phyloP scores from a whole-genome alignment of 176 grass and related monocot species.

The Chloris gayana region DNA sequence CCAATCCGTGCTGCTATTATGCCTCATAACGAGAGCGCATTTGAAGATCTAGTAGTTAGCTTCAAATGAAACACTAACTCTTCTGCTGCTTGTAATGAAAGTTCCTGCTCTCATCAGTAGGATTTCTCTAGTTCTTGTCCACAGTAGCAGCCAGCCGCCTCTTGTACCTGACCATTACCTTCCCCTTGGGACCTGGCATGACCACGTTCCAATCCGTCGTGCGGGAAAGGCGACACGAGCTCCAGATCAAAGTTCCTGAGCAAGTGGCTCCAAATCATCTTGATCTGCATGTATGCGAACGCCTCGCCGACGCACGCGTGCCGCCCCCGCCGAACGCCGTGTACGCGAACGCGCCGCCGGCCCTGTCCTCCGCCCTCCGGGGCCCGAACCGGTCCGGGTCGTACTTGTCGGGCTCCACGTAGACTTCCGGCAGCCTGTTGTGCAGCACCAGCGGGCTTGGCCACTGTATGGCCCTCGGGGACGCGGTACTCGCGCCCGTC shows the following conservation, averaged over 20 bases:
- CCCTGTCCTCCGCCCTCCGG: slow-evolving; percentile 39
- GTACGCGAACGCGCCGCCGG: slow-evolving; percentile 57
- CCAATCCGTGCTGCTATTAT: too few relatives aligned
- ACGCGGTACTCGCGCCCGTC: slow-evolving; percentile 57
- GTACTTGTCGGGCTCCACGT: slow-evolving; percentile 49
- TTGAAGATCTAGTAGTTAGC: background rate
- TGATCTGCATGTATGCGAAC: slow-evolving; percentile 79
- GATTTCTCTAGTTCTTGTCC: background rate
- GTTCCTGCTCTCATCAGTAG: background rate
- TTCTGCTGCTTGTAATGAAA: background rate
- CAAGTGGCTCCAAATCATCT: slow-evolving; percentile 79
- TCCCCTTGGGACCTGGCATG: slow-evolving; percentile 68
- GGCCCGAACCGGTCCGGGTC: slow-evolving; percentile 44
- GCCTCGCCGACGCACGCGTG: slow-evolving; percentile 74
- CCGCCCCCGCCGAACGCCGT: slow-evolving; percentile 68
- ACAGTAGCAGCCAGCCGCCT: too few relatives aligned
- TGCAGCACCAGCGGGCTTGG: slow-evolving; percentile 49
- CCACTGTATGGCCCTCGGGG: slow-evolving; percentile 42
- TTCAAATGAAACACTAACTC: too few relatives aligned
- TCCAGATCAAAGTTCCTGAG: slow-evolving; percentile 73
- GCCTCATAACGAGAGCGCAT: background rate
- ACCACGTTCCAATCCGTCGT: slow-evolving; percentile 65
- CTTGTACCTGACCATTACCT: slow-evolving; percentile 65
- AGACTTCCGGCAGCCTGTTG: slow-evolving; percentile 46
- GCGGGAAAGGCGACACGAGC: slow-evolving; percentile 65